These are phyloP conservation scores for Scalesia atractyloides DNA, from an alignment of 129 eudicot genomes.

Conservation along the genomic window DNA sequence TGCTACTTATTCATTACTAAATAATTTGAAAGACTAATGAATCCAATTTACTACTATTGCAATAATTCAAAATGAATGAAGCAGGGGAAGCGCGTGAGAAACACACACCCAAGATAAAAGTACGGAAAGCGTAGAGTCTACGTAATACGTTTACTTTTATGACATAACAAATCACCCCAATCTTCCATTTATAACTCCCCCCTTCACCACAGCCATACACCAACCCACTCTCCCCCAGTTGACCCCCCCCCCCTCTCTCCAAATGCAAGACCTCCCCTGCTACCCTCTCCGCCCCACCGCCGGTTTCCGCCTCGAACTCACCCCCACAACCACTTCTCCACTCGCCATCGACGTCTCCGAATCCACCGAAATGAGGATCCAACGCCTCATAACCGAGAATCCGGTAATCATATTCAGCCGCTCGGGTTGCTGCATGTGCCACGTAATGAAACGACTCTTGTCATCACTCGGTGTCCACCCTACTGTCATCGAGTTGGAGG, in stretches of 20 bases:
- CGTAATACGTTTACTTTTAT: constrained; percentile 44
- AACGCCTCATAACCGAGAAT: constrained; percentile 72
- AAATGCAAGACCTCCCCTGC: constrained; percentile 55
- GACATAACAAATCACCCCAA: constrained; percentile 40
- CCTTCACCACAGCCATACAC: constrained; percentile 31
- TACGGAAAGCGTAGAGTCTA: constrained; percentile 36
- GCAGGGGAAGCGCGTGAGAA: constrained; percentile 29
- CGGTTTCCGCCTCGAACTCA: constrained; percentile 76
- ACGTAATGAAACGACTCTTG: constrained; percentile 82
- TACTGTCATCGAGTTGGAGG: constrained; percentile 84
- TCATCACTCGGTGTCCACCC: constrained; percentile 80
- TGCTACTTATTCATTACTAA: no score
- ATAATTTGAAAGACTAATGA: no score
- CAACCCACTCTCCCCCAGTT: constrained; percentile 15
- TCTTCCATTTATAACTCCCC: constrained; percentile 32
- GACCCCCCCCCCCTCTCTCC: constrained; percentile 3
- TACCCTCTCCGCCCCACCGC: constrained; percentile 45
- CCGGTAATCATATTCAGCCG: constrained; percentile 84
- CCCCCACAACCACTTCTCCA: constrained; percentile 61
- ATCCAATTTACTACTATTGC: no score
- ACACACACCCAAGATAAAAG: background rate
- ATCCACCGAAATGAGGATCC: constrained; percentile 83
- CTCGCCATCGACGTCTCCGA: constrained; percentile 74
- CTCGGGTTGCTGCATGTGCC: constrained; percentile 90
- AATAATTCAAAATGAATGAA: no score